A percentile compares a stretch with the other conserved stretches of the same genome.
Conservation (phyloP, 345 rosid genomes). For the Iberis pinnata region DNA sequence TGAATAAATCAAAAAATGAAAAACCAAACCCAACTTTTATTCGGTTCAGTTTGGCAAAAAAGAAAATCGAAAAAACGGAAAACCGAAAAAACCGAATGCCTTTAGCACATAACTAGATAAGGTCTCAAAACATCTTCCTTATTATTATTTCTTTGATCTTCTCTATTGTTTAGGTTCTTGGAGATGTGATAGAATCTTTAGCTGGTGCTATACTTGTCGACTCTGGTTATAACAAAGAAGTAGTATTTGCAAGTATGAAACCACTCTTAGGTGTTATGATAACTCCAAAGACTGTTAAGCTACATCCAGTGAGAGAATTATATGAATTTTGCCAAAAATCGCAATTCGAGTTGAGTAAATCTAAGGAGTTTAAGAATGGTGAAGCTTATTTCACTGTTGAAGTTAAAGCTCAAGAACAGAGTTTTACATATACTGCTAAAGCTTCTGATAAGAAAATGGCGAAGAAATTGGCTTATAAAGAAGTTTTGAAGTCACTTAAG, state of each 20-base stretch:
- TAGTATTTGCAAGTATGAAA: slow-evolving; percentile 50
- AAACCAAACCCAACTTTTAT: too few relatives aligned
- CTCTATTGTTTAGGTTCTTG: slow-evolving; percentile 89
- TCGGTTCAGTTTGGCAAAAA: too few relatives aligned
- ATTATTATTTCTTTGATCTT: neutral
- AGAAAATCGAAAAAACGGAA: too few relatives aligned
- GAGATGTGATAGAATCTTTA: slow-evolving; percentile 78
- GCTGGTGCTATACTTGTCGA: slow-evolving; percentile 87
- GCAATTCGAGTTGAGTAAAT: slow-evolving; percentile 27
- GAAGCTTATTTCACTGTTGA: slow-evolving; percentile 33
- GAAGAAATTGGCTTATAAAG: slow-evolving; percentile 49
- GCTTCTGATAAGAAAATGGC: slow-evolving; percentile 47
- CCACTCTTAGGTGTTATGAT: slow-evolving; percentile 69
- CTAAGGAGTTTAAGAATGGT: slow-evolving; percentile 16
- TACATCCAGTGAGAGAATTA: slow-evolving; percentile 64
- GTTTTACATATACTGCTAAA: slow-evolving; percentile 31
- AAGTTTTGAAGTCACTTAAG: slow-evolving; percentile 50
- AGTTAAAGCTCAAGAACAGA: slow-evolving; percentile 45
- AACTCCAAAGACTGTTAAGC: slow-evolving; percentile 54
- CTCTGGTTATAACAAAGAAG: slow-evolving; percentile 57
- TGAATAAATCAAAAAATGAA: too few relatives aligned
- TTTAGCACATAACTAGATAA: too few relatives aligned
- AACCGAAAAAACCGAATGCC: too few relatives aligned
- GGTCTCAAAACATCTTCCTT: neutral
- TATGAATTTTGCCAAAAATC: slow-evolving; percentile 45